A percentile compares a stretch with the other conserved stretches of the same genome.
These are phyloP conservation scores for Perilla frutescens DNA, from an alignment of 257 asterid genomes.

Conservation along the genomic window DNA sequence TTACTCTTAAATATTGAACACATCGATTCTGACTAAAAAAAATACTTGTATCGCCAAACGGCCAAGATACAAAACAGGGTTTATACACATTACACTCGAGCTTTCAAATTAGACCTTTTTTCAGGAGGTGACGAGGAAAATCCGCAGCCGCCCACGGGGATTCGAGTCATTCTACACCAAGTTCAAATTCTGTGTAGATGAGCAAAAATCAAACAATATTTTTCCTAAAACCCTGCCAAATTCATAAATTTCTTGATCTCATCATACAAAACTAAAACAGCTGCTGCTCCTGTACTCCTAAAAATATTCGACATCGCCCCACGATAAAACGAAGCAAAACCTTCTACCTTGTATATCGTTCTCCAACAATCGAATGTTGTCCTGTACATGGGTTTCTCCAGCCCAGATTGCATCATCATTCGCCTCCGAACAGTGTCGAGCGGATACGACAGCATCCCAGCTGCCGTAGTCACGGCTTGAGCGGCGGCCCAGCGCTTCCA, in stretches of 20 bases:
- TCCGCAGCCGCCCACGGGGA: neutral
- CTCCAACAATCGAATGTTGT: conserved; percentile 83
- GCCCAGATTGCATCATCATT: conserved; percentile 99
- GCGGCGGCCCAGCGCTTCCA: conserved; percentile 97
- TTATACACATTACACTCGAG: conserved; percentile 12
- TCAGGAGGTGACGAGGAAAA: neutral
- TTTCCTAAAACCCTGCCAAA: conserved; percentile 73
- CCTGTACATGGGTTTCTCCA: conserved; percentile 69
- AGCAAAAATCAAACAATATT: conserved; percentile 19
- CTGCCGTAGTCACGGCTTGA: conserved; percentile 89
- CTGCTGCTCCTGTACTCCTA: conserved; percentile 96
- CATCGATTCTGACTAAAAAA: neutral
- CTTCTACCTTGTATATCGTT: conserved; percentile 73
- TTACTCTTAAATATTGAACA: neutral
- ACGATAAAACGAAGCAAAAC: conserved; percentile 79
- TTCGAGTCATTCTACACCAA: conserved; percentile 14
- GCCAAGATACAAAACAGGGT: conserved; percentile 7
- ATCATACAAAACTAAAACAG: conserved; percentile 91
- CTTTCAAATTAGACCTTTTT: conserved; percentile 12
- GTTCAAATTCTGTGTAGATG: conserved; percentile 16
- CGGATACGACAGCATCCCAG: conserved; percentile 90
- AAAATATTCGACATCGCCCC: conserved; percentile 92
- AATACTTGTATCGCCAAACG: neutral
- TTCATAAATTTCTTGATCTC: conserved; percentile 90
- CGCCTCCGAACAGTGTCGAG: conserved; percentile 92